Conservation (phyloP, 345 rosid species). For the Cardamine occulta region DNA sequence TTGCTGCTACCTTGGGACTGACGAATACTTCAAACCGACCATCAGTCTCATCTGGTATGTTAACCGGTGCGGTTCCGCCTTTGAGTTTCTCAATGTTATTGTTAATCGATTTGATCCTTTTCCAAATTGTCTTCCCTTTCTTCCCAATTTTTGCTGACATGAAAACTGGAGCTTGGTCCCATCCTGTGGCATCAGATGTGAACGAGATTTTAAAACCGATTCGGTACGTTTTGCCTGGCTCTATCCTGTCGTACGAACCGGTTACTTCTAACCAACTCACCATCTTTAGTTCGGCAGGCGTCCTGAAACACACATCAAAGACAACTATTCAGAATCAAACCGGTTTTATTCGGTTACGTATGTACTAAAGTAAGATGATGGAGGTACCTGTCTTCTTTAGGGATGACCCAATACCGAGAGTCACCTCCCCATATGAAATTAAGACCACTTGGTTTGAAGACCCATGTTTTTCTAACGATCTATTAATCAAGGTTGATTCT, state of each 20-base stretch:
- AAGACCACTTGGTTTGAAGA: slow-evolving; percentile 43
- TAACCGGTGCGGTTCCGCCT: not conserved
- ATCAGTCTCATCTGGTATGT: slow-evolving; percentile 36
- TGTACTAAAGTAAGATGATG: not conserved
- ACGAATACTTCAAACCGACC: slow-evolving; percentile 36
- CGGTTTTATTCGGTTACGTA: slow-evolving; percentile 15
- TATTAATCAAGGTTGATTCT: slow-evolving; percentile 11
- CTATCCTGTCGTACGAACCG: slow-evolving; percentile 28
- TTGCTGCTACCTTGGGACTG: not conserved
- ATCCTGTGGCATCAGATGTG: slow-evolving; percentile 54
- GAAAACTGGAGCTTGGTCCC: slow-evolving; percentile 56
- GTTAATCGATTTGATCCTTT: slow-evolving; percentile 38
- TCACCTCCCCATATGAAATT: slow-evolving; percentile 46
- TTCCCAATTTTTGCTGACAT: slow-evolving; percentile 68
- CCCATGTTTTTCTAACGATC: slow-evolving; percentile 43
- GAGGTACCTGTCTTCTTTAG: slow-evolving; percentile 40
- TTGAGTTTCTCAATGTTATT: slow-evolving; percentile 28
- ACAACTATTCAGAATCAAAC: not conserved
- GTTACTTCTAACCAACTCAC: slow-evolving; percentile 74
- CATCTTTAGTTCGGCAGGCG: slow-evolving; percentile 54
- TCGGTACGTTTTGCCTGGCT: slow-evolving; percentile 36
- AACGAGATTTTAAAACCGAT: slow-evolving; percentile 49
- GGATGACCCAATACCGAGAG: slow-evolving; percentile 46
- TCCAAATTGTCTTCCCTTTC: slow-evolving; percentile 53
- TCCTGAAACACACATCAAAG: slow-evolving; percentile 26